phyloP scores from a whole-genome alignment of 2,329 filamentous ascomycete genomes.

The Dactylellina sp. region DNA sequence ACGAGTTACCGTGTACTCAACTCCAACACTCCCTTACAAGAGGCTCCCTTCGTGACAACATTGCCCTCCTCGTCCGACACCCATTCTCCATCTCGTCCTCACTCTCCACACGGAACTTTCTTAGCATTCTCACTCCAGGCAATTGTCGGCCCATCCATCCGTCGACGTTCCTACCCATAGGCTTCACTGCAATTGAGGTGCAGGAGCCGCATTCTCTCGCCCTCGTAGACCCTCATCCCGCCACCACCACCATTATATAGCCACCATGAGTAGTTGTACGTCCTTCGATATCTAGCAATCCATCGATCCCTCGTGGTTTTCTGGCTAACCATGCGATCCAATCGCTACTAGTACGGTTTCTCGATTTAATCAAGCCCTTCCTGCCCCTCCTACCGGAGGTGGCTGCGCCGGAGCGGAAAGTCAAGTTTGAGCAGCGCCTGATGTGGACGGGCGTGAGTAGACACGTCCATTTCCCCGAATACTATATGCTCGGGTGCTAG shows the following conservation, averaged over 20 bases:
- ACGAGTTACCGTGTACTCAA: constrained; percentile 58
- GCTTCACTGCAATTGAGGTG: constrained; percentile 57
- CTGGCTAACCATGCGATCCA: constrained; percentile 47
- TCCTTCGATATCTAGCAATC: constrained; percentile 56
- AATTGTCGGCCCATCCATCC: constrained; percentile 34
- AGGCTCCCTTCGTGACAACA: constrained; percentile 49
- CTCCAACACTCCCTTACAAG: constrained; percentile 51
- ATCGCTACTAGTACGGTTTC: constrained; percentile 82
- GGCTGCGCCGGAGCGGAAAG: constrained; percentile 96
- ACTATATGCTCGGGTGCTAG: background rate
- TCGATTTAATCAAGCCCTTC: constrained; percentile 99
- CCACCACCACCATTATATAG: constrained; percentile 56
- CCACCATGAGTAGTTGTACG: constrained; percentile 61
- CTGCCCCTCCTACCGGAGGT: constrained; percentile 99
- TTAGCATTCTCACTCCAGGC: constrained; percentile 2
- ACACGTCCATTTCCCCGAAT: constrained; percentile 20
- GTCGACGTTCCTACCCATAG: constrained; percentile 26
- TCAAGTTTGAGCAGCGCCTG: constrained; percentile 98
- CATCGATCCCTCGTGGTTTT: constrained; percentile 35
- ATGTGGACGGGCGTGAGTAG: constrained; percentile 83
- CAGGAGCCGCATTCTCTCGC: constrained; percentile 58
- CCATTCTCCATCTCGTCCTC: constrained; percentile 4
- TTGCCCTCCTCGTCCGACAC: constrained; percentile 47
- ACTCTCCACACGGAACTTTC: constrained; percentile 2
- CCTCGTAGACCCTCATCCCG: constrained; percentile 60